A percentile compares a stretch with the other conserved stretches of the same genome.
These are phyloP conservation scores for Erucastrum elatum DNA, from an alignment of 345 rosid species.

Conservation along the genomic window DNA sequence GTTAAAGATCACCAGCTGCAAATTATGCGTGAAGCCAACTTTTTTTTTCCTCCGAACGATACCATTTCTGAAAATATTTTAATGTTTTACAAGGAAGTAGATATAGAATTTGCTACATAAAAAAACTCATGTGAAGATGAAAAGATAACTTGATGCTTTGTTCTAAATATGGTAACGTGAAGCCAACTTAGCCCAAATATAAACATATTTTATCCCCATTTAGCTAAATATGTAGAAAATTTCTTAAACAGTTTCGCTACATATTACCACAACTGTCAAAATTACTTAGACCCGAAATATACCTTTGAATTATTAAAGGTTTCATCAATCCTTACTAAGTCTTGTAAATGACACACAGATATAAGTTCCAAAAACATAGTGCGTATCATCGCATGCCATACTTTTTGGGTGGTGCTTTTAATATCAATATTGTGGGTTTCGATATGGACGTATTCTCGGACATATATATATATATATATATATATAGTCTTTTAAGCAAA, in stretches of 20 bases:
- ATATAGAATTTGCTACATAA: too few relatives aligned
- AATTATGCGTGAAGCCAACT: too few relatives aligned
- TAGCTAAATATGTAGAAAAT: not conserved
- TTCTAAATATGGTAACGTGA: not conserved
- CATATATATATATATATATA: constrained; percentile 7
- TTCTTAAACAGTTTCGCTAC: not conserved
- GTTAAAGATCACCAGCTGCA: not conserved
- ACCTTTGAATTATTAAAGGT: not conserved
- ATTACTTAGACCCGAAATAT: not conserved
- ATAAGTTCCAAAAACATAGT: not conserved
- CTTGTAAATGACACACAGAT: not conserved
- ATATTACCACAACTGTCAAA: not conserved
- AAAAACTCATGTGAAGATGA: too few relatives aligned
- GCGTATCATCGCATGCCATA: constrained; percentile 16
- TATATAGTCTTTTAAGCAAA: not conserved
- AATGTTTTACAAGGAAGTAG: too few relatives aligned
- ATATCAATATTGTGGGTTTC: not conserved
- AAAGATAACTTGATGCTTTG: too few relatives aligned
- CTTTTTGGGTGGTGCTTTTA: constrained; percentile 11
- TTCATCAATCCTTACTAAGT: not conserved
- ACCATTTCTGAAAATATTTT: too few relatives aligned
- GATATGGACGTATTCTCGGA: not conserved
- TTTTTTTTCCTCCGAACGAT: too few relatives aligned
- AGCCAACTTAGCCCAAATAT: not conserved
- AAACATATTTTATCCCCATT: not conserved